Base-by-base conservation (phyloP, 1,139 yeast species). In the Protomyces inouyei region DNA sequence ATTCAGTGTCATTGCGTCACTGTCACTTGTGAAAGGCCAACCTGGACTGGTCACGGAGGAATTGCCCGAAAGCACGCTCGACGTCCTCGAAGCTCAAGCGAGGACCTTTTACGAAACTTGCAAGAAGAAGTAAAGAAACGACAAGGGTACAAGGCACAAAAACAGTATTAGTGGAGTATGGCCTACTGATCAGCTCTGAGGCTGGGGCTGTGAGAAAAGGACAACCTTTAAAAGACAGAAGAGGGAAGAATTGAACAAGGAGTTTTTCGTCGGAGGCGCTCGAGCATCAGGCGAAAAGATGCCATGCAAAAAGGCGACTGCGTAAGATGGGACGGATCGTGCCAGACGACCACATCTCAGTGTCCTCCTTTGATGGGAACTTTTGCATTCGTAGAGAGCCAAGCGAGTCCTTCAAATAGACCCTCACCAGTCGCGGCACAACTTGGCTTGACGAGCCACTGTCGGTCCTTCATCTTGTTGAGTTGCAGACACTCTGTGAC, bases 391-490 rank as follows among this genome's bases (percentile, higher is more conserved):
- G 35, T 52, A 32, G 57, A 52, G 32, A 59, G 57, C 63, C 63
- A 59, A 14, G 63, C 68, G 77, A 88, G 82, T 78, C 95, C 96
- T 78, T 88, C 95, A 75, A 86, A 86, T 76, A 88, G 82, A 77
- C 96, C 96, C 76, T 88, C 95, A 78, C 96, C 96, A 67, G 95
- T 85, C 72, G 90, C 88, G 69, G 96, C 96, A 77, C 93, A 87
- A 67, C 95, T 85, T 67, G 95, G 88, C 75, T 87, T 92, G 73
- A 88, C 89, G 77, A 86, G 87, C 95, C 96, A 88, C 72, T 92
- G 89, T 77, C 95, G 84, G 78, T 87, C 92, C 80, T 89, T 85
- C 76, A 88, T 85, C 65, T 89, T 84, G 77, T 86, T 89, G 75
- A 88, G 83, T 72, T 92, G 92, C 75, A 88, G 82, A 76, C 85